Conservation (phyloP, 2,329 filamentous ascomycete genomes). For the Rasamsonia emersonii region DNA sequence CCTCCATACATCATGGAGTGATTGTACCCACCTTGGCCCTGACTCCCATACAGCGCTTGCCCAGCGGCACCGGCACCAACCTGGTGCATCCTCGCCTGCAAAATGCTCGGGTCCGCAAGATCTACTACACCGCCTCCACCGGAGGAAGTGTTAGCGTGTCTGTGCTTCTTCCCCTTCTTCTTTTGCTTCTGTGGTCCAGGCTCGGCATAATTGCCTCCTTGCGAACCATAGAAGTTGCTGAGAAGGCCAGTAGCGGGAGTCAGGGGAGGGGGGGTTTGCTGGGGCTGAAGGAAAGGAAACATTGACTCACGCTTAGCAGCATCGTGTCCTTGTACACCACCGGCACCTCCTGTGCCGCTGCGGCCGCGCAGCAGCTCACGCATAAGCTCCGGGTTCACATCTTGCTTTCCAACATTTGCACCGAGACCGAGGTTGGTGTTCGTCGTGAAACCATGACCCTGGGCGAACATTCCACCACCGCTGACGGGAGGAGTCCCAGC, state of each 20-base stretch:
- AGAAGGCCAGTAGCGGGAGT: conserved; percentile 85
- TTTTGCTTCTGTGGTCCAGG: conserved; percentile 88
- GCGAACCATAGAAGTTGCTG: conserved; percentile 82
- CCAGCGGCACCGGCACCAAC: conserved; percentile 67
- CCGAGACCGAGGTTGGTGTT: conserved; percentile 56
- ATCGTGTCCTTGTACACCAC: conserved; percentile 67
- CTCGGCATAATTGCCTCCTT: conserved; percentile 81
- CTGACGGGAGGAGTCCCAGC: conserved; percentile 83
- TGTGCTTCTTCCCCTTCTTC: conserved; percentile 99
- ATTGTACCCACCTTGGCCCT: conserved; percentile 88
- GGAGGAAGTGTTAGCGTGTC: conserved; percentile 99
- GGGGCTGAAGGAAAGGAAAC: conserved; percentile 84
- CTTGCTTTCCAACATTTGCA: conserved; percentile 56
- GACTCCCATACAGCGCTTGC: conserved; percentile 83
- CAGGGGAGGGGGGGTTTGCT: conserved; percentile 81
- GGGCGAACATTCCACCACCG: conserved; percentile 75
- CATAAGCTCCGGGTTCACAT: conserved; percentile 64
- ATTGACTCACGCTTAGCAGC: conserved; percentile 97
- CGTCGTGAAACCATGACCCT: conserved; percentile 71
- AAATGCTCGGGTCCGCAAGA: conserved; percentile 99
- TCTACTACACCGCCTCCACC: conserved; percentile 99
- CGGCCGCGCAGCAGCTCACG: conserved; percentile 71
- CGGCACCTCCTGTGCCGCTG: conserved; percentile 46
- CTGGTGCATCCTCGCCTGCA: conserved; percentile 95
- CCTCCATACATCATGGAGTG: conserved; percentile 69